Evolutionary conservation across 345 rosid species (phyloP), one percentile per base, ranked within the genome.

Genomic region (Pistacia atlantica): DNA sequence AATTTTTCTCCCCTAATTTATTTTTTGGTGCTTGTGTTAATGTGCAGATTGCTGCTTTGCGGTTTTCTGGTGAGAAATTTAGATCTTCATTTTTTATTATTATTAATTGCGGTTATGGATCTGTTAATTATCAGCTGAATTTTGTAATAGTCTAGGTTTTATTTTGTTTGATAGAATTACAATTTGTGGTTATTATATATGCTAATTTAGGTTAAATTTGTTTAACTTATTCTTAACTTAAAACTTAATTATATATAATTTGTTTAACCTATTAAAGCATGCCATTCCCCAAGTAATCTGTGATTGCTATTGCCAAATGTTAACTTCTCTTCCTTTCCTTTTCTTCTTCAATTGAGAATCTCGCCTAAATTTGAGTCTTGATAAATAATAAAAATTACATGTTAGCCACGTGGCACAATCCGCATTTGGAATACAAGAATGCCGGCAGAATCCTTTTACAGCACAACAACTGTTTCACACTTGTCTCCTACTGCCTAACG

Each of bases 41-140:
- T 69, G 63, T 84, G 87, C 94, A 97, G 99, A 94, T 90, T 94
- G 97, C 83, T 91, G 88, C 88, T 72, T 97, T 5, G 73, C 97
- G 46, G 80, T 87, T 49, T 78, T 88, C 81, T 94, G 98, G 99
- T 97, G 88, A 87, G 98, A 84, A 67, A 54, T 69, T 68, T 75
- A 28, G 72, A 75, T 82, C 63, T 81, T 42, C 1, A 42, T 42
- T 5, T 42, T 42, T 20, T 46, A 46, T 8, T 55, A 55, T 11
- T 60, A 62, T 37, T 51, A 45, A 5, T 57, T 22, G 51, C 2
- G 58, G 10, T 49, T 67, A 48, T 67, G 65, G 83, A 71, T 80
- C 80, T 78, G 75, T 73, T 63, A 18, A 18, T 63, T 51, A 58
- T 59, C n/a, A 25, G 51, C 17, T 33, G 31, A 11, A 55, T 8